Base-by-base conservation (phyloP, 441 rosid genomes). In the Daphne laureola region DNA sequence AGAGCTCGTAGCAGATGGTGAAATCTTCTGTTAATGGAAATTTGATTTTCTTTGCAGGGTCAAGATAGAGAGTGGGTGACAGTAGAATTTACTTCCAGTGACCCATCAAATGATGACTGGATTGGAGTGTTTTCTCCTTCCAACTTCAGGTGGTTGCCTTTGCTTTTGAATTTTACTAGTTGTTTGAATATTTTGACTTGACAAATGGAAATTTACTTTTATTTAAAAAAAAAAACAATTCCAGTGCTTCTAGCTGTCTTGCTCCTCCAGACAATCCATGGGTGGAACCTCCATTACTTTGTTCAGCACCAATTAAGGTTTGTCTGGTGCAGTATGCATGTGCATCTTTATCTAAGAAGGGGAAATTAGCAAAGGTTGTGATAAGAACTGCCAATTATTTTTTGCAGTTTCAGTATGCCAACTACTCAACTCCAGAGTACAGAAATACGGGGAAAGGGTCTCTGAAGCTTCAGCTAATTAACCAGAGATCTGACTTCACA, bases 261-360 rank as follows among this genome's bases (percentile, higher is more conserved):
- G 21, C 35, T 61, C 12, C 74, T 67, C 64, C 73, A 79, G 83
- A 17, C 71, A 83, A 79, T 17, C 78, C 77, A 15, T 62, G 64
- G 46, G 74, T 72, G 35, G 75, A 71, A 76, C 23, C 55, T 36
- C 96, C 95, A 0, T 77, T 58, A 58, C 65, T 91, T 17, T 91
- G 98, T 67, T 55, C 96, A 17, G 81, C 96, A 46, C 96, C 96
- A 25, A 78, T 91, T 47, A 91, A 91, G 96, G 98, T 84, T 23
- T 27, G 38, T 57, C 14, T 40, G 17, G n/a, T 35, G 35, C 16
- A 35, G 14, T 41, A 31, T n/a, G n/a, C n/a, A n/a, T 47, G 12
- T 48, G 14, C 18, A 5, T 31, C 11, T 31, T 31, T 31, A 7
- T 31, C 46, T 26, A 25, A 35, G 13, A 16, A 40, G 27, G 25